Evolutionary conservation across 1,139 yeast genomes (phyloP).

Genomic region (Diutina siamensis): DNA sequence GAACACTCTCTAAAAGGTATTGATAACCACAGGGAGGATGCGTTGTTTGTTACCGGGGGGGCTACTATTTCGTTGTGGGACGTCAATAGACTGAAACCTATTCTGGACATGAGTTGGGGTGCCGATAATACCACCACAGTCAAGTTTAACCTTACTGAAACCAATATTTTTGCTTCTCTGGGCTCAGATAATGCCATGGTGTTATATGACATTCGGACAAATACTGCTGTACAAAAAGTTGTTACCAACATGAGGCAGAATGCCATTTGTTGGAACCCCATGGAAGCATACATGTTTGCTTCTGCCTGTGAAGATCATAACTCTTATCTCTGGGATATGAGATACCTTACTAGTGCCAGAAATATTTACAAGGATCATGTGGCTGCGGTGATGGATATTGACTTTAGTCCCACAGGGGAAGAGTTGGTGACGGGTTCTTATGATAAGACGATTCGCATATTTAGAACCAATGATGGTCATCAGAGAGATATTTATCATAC

Average conservation of each 20-base stretch:
- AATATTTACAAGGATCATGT: constrained; percentile 94
- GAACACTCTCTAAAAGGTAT: constrained; percentile 76
- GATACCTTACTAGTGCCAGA: constrained; percentile 67
- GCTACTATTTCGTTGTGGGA: constrained; percentile 88
- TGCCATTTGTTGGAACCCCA: constrained; percentile 90
- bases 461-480: constrained; percentile 69
- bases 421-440: constrained; percentile 93
- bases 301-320: constrained; percentile 94
- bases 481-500: constrained; percentile 94
- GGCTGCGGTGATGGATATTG: constrained; percentile 89
- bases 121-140: constrained; percentile 82
- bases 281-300: constrained; percentile 93
- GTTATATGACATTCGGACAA: constrained; percentile 84
- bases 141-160: constrained; percentile 82
- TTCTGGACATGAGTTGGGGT: constrained; percentile 84
- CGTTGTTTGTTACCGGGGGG: constrained; percentile 85
- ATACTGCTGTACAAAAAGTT: constrained; percentile 84
- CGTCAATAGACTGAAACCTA: constrained; percentile 61
- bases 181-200: constrained; percentile 90
- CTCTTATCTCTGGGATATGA: constrained; percentile 91
- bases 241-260: constrained; percentile 77
- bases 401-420: constrained; percentile 94
- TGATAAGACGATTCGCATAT: constrained; percentile 85
- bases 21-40: constrained; percentile 73
- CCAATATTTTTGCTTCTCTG: constrained; percentile 78